Evolutionary conservation across 257 asterid genomes (phyloP).

Genomic region (Gentiana macrophylla): DNA sequence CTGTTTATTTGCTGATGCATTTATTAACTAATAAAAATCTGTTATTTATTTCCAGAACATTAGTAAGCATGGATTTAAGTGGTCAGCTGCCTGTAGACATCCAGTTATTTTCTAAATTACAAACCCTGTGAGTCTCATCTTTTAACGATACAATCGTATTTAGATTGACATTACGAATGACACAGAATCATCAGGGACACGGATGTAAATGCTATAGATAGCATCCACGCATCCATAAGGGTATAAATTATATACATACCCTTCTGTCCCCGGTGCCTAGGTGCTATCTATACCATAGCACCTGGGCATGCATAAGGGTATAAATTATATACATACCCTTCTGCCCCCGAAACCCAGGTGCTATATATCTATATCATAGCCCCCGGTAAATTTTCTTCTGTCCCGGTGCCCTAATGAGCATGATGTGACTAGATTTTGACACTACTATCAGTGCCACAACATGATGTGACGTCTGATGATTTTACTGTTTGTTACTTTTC

Average conservation of each 20-base stretch:
- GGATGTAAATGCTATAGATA: background rate
- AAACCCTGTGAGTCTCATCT: slow-evolving; percentile 52
- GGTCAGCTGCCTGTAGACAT: slow-evolving; percentile 73
- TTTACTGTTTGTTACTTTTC: slow-evolving; percentile 1
- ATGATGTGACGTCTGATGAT: no score
- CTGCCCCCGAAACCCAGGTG: no score
- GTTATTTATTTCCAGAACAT: slow-evolving; percentile 37
- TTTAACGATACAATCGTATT: no score
- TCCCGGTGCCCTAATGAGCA: background rate
- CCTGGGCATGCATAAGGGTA: no score
- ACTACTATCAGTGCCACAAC: no score
- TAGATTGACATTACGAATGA: no score
- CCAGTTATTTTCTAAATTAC: slow-evolving; percentile 41
- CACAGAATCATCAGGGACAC: no score
- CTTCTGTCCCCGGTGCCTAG: no score
- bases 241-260: background rate
- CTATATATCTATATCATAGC: no score
- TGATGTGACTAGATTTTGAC: background rate
- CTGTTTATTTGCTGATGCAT: background rate
- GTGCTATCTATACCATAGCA: no score
- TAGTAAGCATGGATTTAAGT: slow-evolving; percentile 39
- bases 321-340: no score
- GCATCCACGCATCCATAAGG: background rate
- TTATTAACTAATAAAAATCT: background rate
- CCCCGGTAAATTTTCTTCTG: background rate